A percentile compares a stretch with the other conserved stretches of the same genome.
These are phyloP conservation scores for Tetrahymena borealis DNA, from an alignment of 73 alveolate genomes.

Conservation along the genomic window DNA sequence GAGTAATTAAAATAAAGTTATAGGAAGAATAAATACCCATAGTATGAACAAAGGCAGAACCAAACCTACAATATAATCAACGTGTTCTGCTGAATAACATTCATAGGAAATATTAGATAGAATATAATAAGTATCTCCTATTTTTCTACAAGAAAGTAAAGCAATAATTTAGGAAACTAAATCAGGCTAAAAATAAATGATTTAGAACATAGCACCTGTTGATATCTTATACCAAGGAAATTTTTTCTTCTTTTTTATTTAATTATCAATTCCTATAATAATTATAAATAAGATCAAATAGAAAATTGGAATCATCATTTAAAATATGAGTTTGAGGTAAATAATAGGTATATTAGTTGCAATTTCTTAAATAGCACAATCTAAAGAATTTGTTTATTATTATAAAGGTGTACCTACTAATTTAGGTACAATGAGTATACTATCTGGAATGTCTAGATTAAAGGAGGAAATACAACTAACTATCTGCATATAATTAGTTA, in stretches of 20 bases:
- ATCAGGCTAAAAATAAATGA: not conserved
- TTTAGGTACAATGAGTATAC: constrained; percentile 8
- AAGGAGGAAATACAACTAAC: constrained; percentile 6
- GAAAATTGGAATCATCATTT: not conserved
- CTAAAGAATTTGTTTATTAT: not conserved
- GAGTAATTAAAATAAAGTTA: not conserved
- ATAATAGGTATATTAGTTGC: constrained; percentile 4
- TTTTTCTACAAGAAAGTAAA: constrained; percentile 8
- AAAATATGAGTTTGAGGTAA: not conserved
- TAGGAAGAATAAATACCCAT: constrained; percentile 25
- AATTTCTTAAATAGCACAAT: not conserved
- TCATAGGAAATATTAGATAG: not conserved
- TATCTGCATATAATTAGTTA: constrained; percentile 5
- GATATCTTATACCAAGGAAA: not conserved
- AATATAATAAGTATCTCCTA: not conserved
- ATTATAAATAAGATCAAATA: not conserved
- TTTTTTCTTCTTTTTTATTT: not conserved
- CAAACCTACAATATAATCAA: not conserved
- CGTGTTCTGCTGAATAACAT: constrained; percentile 8
- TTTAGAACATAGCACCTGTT: not conserved
- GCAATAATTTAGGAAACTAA: not conserved
- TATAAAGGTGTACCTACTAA: not conserved
- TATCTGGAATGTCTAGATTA: not conserved
- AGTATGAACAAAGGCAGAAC: constrained; percentile 14
- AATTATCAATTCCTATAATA: not conserved